Evolutionary conservation across 169 alveolate genomes (phyloP).

Genomic region (Cryptosporidium bovis): DNA sequence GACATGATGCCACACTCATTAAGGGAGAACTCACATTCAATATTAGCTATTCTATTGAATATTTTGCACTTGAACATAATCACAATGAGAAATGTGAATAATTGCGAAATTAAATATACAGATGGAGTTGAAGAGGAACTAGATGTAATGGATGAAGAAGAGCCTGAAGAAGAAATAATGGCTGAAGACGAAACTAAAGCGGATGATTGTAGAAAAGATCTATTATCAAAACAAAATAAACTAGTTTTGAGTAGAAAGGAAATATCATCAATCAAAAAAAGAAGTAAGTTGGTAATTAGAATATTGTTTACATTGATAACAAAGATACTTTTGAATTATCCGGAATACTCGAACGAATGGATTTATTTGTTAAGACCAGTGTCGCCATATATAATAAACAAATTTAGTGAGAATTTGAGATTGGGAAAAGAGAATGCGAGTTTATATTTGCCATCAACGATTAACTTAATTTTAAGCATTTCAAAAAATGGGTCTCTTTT

Average conservation of each 20-base stretch:
- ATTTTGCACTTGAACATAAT: conserved; percentile 2
- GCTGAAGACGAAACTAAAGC: conserved; percentile 1
- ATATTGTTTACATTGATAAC: conserved; percentile 13
- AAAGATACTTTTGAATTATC: conserved; percentile 5
- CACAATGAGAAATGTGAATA: background rate
- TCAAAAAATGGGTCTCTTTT: conserved; percentile 9
- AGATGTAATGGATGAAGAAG: background rate
- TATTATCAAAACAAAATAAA: background rate
- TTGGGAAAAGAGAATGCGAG: background rate
- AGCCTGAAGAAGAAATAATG: background rate
- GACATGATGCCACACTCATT: conserved; percentile 41
- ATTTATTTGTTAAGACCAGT: conserved; percentile 15
- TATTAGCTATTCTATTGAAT: conserved; percentile 9
- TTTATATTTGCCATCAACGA: conserved; percentile 8
- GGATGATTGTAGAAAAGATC: background rate
- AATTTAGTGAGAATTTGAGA: conserved; percentile 6
- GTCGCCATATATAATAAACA: conserved; percentile 1
- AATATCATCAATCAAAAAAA: background rate
- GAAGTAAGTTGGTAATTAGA: background rate
- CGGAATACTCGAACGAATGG: background rate
- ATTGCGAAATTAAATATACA: too few relatives aligned
- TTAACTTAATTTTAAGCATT: conserved; percentile 10
- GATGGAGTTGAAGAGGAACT: background rate
- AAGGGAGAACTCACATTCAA: background rate
- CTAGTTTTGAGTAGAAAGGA: background rate